Conservation (phyloP, 148 eudicot species). For the Pouteria glomerata region DNA sequence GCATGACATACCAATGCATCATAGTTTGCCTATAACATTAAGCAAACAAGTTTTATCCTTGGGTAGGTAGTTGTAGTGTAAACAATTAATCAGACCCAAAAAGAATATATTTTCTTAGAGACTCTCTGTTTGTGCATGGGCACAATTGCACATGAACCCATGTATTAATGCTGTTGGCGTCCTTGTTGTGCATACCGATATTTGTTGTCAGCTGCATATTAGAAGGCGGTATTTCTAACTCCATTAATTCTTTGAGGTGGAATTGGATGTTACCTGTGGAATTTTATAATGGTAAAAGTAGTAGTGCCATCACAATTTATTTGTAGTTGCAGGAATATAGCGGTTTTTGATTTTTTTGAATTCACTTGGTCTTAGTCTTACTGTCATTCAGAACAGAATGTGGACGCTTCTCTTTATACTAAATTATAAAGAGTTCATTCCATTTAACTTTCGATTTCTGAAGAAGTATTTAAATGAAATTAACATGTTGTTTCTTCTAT, state of each 20-base stretch:
- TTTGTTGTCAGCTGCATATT: too few relatives aligned
- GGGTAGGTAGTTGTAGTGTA: too few relatives aligned
- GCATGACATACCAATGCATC: not conserved
- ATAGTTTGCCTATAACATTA: not conserved
- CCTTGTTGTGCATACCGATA: too few relatives aligned
- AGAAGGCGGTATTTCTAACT: too few relatives aligned
- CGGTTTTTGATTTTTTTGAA: not conserved
- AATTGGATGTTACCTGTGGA: too few relatives aligned
- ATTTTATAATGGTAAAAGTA: not conserved
- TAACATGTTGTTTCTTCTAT: conserved; percentile 1
- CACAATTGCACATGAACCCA: too few relatives aligned
- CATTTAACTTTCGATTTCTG: not conserved
- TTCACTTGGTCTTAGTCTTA: not conserved
- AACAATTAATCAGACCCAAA: too few relatives aligned
- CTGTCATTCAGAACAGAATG: not conserved
- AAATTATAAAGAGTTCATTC: not conserved
- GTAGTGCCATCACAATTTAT: not conserved
- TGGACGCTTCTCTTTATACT: not conserved
- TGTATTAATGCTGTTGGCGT: too few relatives aligned
- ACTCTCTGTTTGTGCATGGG: too few relatives aligned
- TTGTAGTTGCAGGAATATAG: not conserved
- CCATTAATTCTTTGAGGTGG: too few relatives aligned
- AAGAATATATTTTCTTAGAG: too few relatives aligned
- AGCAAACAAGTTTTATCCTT: not conserved
- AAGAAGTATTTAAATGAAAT: not conserved